A percentile compares a stretch with the other conserved stretches of the same genome.
These are phyloP conservation scores for Metschnikowia lachancei DNA, from an alignment of 805 yeast genomes.

Conservation along the genomic window DNA sequence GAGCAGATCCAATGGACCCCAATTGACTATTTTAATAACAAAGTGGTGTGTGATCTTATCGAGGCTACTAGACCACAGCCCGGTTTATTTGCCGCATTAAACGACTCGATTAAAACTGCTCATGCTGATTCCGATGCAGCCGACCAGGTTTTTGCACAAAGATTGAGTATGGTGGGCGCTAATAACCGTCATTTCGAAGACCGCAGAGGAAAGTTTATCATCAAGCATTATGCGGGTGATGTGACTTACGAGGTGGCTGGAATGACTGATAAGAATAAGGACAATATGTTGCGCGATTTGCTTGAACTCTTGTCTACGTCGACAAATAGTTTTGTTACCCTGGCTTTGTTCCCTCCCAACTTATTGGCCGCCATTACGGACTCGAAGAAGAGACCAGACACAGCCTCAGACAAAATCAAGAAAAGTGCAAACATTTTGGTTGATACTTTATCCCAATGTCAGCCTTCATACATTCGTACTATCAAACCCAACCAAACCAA, in stretches of 20 bases:
- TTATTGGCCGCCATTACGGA: slow-evolving; percentile 41
- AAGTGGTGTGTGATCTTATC: slow-evolving; percentile 93
- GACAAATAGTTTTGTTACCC: slow-evolving; percentile 64
- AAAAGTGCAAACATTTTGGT: slow-evolving; percentile 87
- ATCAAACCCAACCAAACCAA: slow-evolving; percentile 95
- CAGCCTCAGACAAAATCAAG: slow-evolving; percentile 94
- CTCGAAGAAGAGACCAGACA: slow-evolving; percentile 81
- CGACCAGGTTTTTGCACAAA: slow-evolving; percentile 91
- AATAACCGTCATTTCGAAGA: slow-evolving; percentile 84
- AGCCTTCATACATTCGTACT: slow-evolving; percentile 95
- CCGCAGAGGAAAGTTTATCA: slow-evolving; percentile 80
- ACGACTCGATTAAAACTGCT: slow-evolving; percentile 96
- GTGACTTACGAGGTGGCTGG: slow-evolving; percentile 85
- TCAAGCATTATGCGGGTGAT: slow-evolving; percentile 98
- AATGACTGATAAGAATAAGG: slow-evolving; percentile 97
- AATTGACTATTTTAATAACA: slow-evolving; percentile 91
- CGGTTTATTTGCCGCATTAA: slow-evolving; percentile 92
- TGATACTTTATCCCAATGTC: slow-evolving; percentile 83
- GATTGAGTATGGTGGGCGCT: slow-evolving; percentile 76
- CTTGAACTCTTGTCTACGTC: slow-evolving; percentile 76
- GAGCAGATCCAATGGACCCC: slow-evolving; percentile 98
- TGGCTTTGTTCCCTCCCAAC: slow-evolving; percentile 41
- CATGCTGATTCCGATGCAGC: slow-evolving; percentile 97
- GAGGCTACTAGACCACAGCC: slow-evolving; percentile 89
- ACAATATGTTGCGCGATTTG: slow-evolving; percentile 84